phyloP scores from a whole-genome alignment of 352 stramenopile species.

The Pythium utonaiense region DNA sequence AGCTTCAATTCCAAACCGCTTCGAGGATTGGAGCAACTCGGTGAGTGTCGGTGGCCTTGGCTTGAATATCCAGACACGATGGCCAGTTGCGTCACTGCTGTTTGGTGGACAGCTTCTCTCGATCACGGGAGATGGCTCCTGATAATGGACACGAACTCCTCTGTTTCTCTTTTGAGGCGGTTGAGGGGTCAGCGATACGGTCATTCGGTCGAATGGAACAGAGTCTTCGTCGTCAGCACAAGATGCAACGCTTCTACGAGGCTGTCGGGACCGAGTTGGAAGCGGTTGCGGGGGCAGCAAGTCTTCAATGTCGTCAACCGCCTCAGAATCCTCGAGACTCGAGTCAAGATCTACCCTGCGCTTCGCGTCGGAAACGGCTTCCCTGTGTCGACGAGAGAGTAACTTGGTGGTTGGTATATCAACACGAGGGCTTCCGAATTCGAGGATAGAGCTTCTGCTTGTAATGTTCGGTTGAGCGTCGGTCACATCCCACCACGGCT shows the following conservation, averaged over 20 bases:
- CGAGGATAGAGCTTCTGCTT: slow-evolving; percentile 33
- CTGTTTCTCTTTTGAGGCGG: slow-evolving; percentile 17
- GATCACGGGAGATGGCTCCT: not conserved
- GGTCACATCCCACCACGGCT: slow-evolving; percentile 51
- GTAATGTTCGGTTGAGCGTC: slow-evolving; percentile 27
- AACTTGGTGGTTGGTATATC: not conserved
- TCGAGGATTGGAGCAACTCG: slow-evolving; percentile 46
- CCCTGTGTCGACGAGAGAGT: not conserved
- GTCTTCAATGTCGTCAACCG: slow-evolving; percentile 59
- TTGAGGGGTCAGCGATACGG: slow-evolving; percentile 49
- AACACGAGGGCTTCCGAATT: slow-evolving; percentile 49
- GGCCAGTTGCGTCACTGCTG: not conserved
- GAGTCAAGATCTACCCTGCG: slow-evolving; percentile 4
- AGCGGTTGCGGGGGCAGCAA: slow-evolving; percentile 45
- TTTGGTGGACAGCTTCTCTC: not conserved
- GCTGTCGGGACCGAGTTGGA: not conserved
- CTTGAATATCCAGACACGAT: slow-evolving; percentile 43
- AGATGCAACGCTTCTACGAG: not conserved
- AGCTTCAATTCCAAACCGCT: slow-evolving; percentile 39
- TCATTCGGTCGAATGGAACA: slow-evolving; percentile 31
- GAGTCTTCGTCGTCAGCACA: slow-evolving; percentile 45
- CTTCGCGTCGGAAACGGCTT: not conserved
- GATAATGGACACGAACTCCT: not conserved
- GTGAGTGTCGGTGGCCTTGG: slow-evolving; percentile 35
- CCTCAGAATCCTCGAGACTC: slow-evolving; percentile 33